A percentile compares a stretch with the other conserved stretches of the same genome.
Conservation (phyloP, 2,329 filamentous ascomycete species). For the Pyrenochaeta sp. region DNA sequence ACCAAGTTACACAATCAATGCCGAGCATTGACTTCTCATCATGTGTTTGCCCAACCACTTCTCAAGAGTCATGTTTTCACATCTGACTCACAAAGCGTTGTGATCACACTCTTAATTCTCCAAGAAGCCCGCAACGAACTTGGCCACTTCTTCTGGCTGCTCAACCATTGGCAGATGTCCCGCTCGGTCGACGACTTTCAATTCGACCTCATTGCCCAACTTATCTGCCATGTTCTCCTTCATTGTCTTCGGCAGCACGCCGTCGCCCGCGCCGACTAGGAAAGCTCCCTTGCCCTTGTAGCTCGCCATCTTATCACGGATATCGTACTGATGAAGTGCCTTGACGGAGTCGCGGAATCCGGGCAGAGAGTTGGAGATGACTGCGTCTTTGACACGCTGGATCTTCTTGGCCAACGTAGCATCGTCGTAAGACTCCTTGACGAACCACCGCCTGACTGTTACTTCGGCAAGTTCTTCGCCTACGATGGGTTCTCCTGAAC, state of each 20-base stretch:
- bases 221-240: slow-evolving; percentile 68
- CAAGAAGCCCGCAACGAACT: slow-evolving; percentile 65
- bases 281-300: slow-evolving; percentile 70
- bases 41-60: too few relatives aligned
- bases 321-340: slow-evolving; percentile 75
- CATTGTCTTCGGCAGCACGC: slow-evolving; percentile 80
- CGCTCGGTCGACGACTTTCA: slow-evolving; percentile 71
- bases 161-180: slow-evolving; percentile 89
- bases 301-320: slow-evolving; percentile 63
- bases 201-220: slow-evolving; percentile 56
- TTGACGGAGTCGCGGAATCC: slow-evolving; percentile 74
- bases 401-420: slow-evolving; percentile 58
- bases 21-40: too few relatives aligned
- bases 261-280: slow-evolving; percentile 76
- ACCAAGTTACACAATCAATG: too few relatives aligned
- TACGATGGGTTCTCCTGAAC: slow-evolving; percentile 63
- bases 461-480: slow-evolving; percentile 68
- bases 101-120: slow-evolving; percentile 1
- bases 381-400: slow-evolving; percentile 70
- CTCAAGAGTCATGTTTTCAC: too few relatives aligned
- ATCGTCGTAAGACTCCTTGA: slow-evolving; percentile 63
- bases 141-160: slow-evolving; percentile 71
- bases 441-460: slow-evolving; percentile 81
- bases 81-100: too few relatives aligned
- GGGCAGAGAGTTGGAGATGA: slow-evolving; percentile 71